Percentiles rank a stretch among this genome's conserved stretches.
phyloP scores from a whole-genome alignment of 2,329 filamentous ascomycete species.

The Lachnum nothofagi region DNA sequence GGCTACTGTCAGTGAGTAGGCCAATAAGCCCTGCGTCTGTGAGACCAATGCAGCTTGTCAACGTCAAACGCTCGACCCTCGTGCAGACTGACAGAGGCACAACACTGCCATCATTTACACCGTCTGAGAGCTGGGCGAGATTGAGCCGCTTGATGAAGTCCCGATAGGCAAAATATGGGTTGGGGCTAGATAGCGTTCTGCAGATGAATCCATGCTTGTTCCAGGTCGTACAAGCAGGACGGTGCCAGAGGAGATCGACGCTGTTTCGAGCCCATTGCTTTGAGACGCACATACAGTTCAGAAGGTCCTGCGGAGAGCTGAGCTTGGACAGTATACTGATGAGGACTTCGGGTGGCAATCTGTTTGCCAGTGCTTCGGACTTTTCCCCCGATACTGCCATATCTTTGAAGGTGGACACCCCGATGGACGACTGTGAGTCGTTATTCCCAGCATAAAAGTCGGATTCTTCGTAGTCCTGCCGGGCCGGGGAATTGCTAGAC shows the following conservation, averaged over 20 bases:
- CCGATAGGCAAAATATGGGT: constrained; percentile 83
- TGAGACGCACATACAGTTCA: constrained; percentile 89
- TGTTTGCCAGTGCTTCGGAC: constrained; percentile 72
- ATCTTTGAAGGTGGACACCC: constrained; percentile 70
- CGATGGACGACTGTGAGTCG: constrained; percentile 88
- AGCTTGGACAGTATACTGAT: constrained; percentile 89
- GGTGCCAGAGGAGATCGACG: constrained; percentile 90
- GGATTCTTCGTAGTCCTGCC: constrained; percentile 79
- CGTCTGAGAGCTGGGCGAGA: constrained; percentile 68
- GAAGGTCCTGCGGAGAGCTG: constrained; percentile 67
- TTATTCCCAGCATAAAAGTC: constrained; percentile 87
- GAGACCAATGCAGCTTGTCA: constrained; percentile 82
- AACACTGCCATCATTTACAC: constrained; percentile 84
- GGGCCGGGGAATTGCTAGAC: constrained; percentile 71
- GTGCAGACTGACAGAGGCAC: constrained; percentile 78
- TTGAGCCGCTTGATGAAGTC: constrained; percentile 91
- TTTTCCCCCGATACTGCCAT: constrained; percentile 64
- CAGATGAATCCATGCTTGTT: constrained; percentile 75
- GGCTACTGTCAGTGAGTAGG: constrained; percentile 71
- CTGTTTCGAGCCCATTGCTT: constrained; percentile 89
- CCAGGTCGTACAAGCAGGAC: constrained; percentile 86
- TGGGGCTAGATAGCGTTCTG: constrained; percentile 62
- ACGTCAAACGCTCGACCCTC: constrained; percentile 82
- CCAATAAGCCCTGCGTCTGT: constrained; percentile 78
- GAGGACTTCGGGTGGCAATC: constrained; percentile 87